phyloP scores from a whole-genome alignment of 805 yeast species.

The Starmerella kuoi region DNA sequence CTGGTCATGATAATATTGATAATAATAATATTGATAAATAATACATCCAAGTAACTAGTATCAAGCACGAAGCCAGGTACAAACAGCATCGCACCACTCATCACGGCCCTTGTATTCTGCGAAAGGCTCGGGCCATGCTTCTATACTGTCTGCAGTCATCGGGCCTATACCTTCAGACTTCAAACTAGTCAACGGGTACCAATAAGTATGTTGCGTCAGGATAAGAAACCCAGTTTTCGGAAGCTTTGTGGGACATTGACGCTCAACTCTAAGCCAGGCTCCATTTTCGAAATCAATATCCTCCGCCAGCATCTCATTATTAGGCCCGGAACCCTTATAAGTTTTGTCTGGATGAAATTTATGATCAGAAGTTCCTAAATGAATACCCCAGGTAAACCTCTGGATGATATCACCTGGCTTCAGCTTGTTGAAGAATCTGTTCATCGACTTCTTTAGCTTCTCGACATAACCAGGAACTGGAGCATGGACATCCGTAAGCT shows the following conservation, averaged over 20 bases:
- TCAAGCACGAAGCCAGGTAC: slow-evolving; percentile 9
- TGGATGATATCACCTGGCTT: slow-evolving; percentile 44
- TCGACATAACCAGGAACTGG: slow-evolving; percentile 61
- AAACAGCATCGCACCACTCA: slow-evolving; percentile 14
- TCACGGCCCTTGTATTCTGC: slow-evolving; percentile 17
- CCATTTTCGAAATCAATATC: slow-evolving; percentile 31
- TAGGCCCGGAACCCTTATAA: slow-evolving; percentile 26
- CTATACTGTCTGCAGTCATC: slow-evolving; percentile 49
- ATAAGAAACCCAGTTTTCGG: slow-evolving; percentile 38
- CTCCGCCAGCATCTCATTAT: background rate
- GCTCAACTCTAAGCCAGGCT: slow-evolving; percentile 45
- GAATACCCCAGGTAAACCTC: slow-evolving; percentile 61
- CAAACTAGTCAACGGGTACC: slow-evolving; percentile 39
- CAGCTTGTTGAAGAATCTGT: slow-evolving; percentile 48
- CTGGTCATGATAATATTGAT: too few species aligned
- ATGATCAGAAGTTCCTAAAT: slow-evolving; percentile 30
- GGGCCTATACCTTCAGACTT: slow-evolving; percentile 37
- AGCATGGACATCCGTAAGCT: slow-evolving; percentile 49
- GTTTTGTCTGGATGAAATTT: slow-evolving; percentile 36
- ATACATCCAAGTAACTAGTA: too few species aligned
- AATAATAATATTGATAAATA: too few species aligned
- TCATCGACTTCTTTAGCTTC: slow-evolving; percentile 52
- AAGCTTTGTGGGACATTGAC: slow-evolving; percentile 43
- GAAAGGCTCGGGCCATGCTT: slow-evolving; percentile 25
- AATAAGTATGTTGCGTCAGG: slow-evolving; percentile 46